A percentile compares a stretch with the other conserved stretches of the same genome.
These are phyloP conservation scores for Talaromyces verruculosus DNA, from an alignment of 2,329 filamentous ascomycete genomes.

Conservation along the genomic window DNA sequence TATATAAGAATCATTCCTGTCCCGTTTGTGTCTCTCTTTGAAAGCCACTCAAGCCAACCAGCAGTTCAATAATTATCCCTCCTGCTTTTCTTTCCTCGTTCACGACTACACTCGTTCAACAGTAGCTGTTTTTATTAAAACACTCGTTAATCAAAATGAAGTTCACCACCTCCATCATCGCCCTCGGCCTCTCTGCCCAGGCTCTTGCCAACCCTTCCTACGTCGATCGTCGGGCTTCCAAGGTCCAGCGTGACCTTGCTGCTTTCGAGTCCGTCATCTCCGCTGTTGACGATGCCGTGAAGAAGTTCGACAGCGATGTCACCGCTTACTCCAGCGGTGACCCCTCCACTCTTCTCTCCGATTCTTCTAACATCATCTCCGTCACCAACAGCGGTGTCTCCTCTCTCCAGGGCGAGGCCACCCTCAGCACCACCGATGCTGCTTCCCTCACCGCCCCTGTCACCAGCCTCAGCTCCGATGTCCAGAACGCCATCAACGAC, in stretches of 20 bases:
- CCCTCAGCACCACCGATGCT: constrained; percentile 31
- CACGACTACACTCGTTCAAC: constrained; percentile 18
- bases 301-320: constrained; percentile 28
- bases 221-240: constrained; percentile 17
- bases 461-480: constrained; percentile 29
- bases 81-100: constrained; percentile 3
- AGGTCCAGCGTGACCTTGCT: constrained; percentile 19
- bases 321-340: constrained; percentile 30
- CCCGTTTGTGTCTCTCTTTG: background rate
- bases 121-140: constrained; percentile 19
- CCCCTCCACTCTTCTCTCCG: constrained; percentile 22
- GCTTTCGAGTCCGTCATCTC: constrained; percentile 20
- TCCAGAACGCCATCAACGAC: constrained; percentile 28
- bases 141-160: constrained; percentile 24
- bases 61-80: background rate
- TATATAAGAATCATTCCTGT: constrained; percentile 12
- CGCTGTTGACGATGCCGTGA: constrained; percentile 25
- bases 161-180: constrained; percentile 21
- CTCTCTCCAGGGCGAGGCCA: constrained; percentile 26
- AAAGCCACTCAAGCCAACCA: background rate
- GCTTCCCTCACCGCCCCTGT: constrained; percentile 31
- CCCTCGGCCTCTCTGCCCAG: constrained; percentile 22
- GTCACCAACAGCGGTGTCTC: constrained; percentile 31
- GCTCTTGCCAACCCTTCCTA: constrained; percentile 21
- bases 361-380: constrained; percentile 27